Evolutionary conservation across 495 filamentous ascomycete genomes (phyloP).

Genomic region (Tuber microsphaerosporum): DNA sequence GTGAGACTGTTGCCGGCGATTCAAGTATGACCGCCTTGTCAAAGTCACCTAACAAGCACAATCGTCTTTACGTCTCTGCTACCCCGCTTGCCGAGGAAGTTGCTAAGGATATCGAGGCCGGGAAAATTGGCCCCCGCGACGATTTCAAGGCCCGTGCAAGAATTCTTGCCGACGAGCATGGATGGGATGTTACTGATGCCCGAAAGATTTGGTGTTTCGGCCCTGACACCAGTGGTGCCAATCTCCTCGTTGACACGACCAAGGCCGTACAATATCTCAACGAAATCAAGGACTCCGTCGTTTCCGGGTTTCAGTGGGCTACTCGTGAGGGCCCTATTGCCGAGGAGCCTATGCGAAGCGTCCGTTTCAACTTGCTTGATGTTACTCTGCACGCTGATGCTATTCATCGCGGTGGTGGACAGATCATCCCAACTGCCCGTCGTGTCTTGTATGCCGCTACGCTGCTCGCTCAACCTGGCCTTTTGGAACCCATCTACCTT

Average conservation of each 20-base stretch:
- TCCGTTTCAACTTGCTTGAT: constrained; percentile 99
- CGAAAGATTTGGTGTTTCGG: constrained; percentile 99
- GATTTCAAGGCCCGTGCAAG: constrained; percentile 99
- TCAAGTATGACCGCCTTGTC: constrained; percentile 95
- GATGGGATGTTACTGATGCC: constrained; percentile 99
- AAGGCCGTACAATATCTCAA: constrained; percentile 99
- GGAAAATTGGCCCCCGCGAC: constrained; percentile 90
- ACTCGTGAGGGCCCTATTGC: constrained; percentile 93
- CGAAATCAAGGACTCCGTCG: constrained; percentile 99
- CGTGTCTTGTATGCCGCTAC: constrained; percentile 92
- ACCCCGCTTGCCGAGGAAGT: constrained; percentile 87
- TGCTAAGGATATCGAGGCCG: constrained; percentile 77
- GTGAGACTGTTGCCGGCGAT: constrained; percentile 76
- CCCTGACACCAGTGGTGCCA: constrained; percentile 94
- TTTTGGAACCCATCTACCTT: constrained; percentile 96
- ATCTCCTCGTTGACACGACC: constrained; percentile 97
- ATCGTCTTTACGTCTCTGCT: constrained; percentile 93
- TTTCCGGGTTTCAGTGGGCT: constrained; percentile 99
- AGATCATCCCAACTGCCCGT: constrained; percentile 95
- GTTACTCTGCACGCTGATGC: constrained; percentile 99
- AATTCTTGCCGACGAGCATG: constrained; percentile 91
- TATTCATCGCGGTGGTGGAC: constrained; percentile 98
- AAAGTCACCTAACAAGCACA: constrained; percentile 99
- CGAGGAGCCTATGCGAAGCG: constrained; percentile 93
- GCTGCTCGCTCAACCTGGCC: constrained; percentile 79